These are phyloP conservation scores for Aegle marmelos DNA, from an alignment of 345 rosid species.

Conservation along the genomic window DNA sequence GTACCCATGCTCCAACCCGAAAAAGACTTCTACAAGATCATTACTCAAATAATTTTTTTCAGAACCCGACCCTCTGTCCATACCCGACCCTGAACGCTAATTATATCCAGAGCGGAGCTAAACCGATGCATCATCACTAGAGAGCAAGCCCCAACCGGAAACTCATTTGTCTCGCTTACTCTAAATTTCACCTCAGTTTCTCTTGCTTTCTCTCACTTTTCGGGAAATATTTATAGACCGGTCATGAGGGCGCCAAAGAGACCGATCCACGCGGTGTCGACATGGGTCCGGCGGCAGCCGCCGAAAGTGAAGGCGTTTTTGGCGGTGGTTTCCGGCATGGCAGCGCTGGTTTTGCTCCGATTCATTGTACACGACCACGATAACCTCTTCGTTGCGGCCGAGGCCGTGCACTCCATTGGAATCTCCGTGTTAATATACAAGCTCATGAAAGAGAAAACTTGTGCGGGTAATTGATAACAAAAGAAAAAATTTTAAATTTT, in stretches of 20 bases:
- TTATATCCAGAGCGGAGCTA: neutral
- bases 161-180: neutral
- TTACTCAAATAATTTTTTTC: neutral
- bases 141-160: neutral
- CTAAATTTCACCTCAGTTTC: conserved; percentile 14
- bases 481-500: neutral
- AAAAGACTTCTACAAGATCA: neutral
- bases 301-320: conserved; percentile 95
- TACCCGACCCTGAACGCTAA: neutral
- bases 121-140: neutral
- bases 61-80: neutral
- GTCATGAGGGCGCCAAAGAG: conserved; percentile 57
- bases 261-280: conserved; percentile 70
- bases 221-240: neutral
- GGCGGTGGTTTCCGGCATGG: conserved; percentile 91
- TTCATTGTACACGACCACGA: conserved; percentile 97
- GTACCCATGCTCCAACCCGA: neutral
- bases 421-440: conserved; percentile 91
- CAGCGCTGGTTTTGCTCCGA: conserved; percentile 80
- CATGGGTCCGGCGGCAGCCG: conserved; percentile 95
- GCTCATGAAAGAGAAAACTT: conserved; percentile 92
- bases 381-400: conserved; percentile 97
- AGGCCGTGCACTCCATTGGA: conserved; percentile 96
- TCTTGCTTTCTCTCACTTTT: neutral
- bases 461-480: conserved; percentile 46